Evolutionary conservation across 2,329 filamentous ascomycete genomes (phyloP), one percentile per base, ranked within the genome.

Genomic region (Coniochaeta sp.): DNA sequence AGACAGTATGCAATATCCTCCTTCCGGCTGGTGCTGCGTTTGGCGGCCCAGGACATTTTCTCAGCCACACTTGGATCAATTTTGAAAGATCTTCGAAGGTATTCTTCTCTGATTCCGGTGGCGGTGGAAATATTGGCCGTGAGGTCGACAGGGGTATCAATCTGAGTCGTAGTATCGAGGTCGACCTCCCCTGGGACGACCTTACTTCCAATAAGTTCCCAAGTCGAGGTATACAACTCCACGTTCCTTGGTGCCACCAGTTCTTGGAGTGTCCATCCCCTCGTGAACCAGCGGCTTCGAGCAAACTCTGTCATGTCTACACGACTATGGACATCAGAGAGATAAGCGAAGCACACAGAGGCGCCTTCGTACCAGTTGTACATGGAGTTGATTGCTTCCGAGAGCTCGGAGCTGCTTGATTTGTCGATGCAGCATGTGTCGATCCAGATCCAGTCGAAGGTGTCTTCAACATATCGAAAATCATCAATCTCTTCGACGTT

Each of bases 1-100:
- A 56, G 40, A 28, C 54, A 54, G 35, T 56, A 56, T 16, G 54
- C 54, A 26, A 49, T 32, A 38, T 56, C 54, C 30, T 56, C 54
- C 6, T 22, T 13, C 10, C 52, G 26, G 3, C 38, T 56, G 3
- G 52, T 51, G 4, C 5, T 31, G 4, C 54, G 38, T 16, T 22
- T 38, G 5, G 52, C 38, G 3, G 54, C 52, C 54, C 54, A 56
- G 9, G 50, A 38, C 33, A 38, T 38, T 22, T 18, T 38, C 33
- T 38, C 16, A 22, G 33, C 33, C 4, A 38, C 33, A 22, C 33
- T 38, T 38, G 33, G 33, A 13, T 10, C 18, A 2, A 10, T 3
- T 10, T 16, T 13, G 33, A 13, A 38, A n/a, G n/a, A n/a, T n/a
- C n/a, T n/a, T n/a, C n/a, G 33, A 10, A 38, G 6, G 18, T 38